Evolutionary conservation across 1,284 basidiomycete species (phyloP), one percentile per base, ranked within the genome.

Genomic region (Singerocomus inundabilis): DNA sequence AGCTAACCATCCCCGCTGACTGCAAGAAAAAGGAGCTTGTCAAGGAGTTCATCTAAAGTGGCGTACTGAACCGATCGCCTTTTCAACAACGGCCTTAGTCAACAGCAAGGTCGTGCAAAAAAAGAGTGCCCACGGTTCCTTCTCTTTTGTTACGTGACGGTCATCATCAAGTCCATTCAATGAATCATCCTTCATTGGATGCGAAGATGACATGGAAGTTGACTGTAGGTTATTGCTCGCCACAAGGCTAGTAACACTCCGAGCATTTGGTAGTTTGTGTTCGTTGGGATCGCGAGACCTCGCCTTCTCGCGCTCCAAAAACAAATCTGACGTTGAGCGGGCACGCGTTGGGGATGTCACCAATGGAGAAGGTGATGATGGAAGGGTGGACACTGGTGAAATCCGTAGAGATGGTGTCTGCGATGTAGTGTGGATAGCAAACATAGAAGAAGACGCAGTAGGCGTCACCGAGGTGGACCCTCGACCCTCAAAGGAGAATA

Each of bases 1-100:
- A 52, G 54, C 81, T 56, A 56, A 90, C 87, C 88, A 63, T 91
- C 88, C 41, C 85, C 88, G 60, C 85, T 89, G 48, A 88, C 79
- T 33, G 82, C 76, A 57, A 87, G 67, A 63, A 90, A 91, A 18
- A 91, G 70, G 3, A 91, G 71, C 60, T 88, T 90, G 60, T 91
- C 85, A 37, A 91, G 69, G 25, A 91, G 70, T 55, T 89, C 85
- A 5, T 90, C 87, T 41, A 89, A 60, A 31, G 81, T 82, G 44
- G 82, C 82, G 77, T 82, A 91, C 50, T 85, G 81, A 12, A 80
- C 74, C n/a, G 81, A 78, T 55, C 79, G 80, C 48, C 81, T 83
- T 57, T n/a, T 40, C 44, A 38, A 53, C 43, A 52, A 51, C 35
- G 53, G 36, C 44, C 31, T 61, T 28, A 68, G 59, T 41, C 24